Evolutionary conservation across 306 rosid species (phyloP), one percentile per base, ranked within the genome.

Genomic region (Albizia julibrissin): DNA sequence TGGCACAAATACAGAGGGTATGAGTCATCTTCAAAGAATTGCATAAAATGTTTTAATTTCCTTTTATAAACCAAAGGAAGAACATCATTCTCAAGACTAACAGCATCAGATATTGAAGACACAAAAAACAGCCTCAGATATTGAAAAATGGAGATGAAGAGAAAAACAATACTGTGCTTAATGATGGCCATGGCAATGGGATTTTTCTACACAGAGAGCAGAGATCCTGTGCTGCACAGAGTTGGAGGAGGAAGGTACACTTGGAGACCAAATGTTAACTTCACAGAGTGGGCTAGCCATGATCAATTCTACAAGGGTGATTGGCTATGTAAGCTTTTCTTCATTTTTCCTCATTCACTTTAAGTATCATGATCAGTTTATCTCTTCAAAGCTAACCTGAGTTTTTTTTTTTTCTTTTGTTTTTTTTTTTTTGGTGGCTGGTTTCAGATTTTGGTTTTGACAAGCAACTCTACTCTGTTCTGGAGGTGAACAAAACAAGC

Each of bases 161-260:
- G 61, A 24, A 54, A 69, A 69, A 40, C 79, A 4, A 9, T 58
- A 39, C 10, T 69, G 19, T 59, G 70, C 73, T 50, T 81, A 72
- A 29, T 84, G 37, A 43, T 87, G 33, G 21, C 22, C 70, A 74
- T 75, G 47, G 29, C 74, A 61, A 1, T 84, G n/a, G 40, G 85
- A 5, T 70, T 12, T 79, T n/a, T 52, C 74, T 65, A 1, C 78
- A 56, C 15, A 15, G 89, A 83, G 64, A 79, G 89, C 69, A 83
- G 89, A 80, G 79, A 88, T 22, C 86, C 85, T 39, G 69, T 64
- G 8, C 80, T 92, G 8, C 92, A 90, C 42, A 89, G 89, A 81
- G 89, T 90, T 75, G 94, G 97, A 75, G 97, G 97, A 52, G 97
- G 92, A 84, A 83, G 83, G 52, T 73, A 16, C 22, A 84, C 83